Evolutionary conservation across 2,329 filamentous ascomycete genomes (phyloP), one percentile per base, ranked within the genome.

Genomic region (Mycocentrospora acerina): DNA sequence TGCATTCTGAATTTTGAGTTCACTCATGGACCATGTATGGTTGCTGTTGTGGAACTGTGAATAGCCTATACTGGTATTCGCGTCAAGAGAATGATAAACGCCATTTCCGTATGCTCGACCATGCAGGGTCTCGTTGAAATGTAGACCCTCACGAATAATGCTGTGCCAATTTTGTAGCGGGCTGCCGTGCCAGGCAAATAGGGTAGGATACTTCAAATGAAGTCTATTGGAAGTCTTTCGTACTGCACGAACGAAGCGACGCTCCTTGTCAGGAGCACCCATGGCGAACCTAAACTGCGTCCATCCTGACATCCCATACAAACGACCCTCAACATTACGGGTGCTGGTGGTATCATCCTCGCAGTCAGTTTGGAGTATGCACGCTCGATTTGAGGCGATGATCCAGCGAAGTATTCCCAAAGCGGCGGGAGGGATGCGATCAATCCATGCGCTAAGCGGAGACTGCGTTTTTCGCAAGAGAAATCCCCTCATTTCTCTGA

Each of bases 111-210:
- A 88, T 1, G 83, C 72, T 44, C 90, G 80, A 1, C 90, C 90
- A 60, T 91, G 69, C 0, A 62, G 28, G 0, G 71, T 67, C 1
- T 78, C 65, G 4, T 80, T 78, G 67, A 83, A 95, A 60, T 95
- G 80, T 5, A 96, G 72, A 0, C 90, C 90, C 43, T 85, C 81
- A 22, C 90, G 81, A 46, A 95, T 81, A 54, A 96, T 95, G 54
- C 84, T 86, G 65, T 96, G 90, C 90, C 90, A 95, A 55, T 95
- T 95, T 3, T 65, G 50, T 3, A 95, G 48, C 0, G 70, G 63
- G 55, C 88, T 94, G 5, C 90, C 90, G 62, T 96, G 90, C 83
- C 86, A 95, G 0, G 87, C 88, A 56, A 95, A 89, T 2, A 95
- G 65, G 0, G 88, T 91, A 0, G 86, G 85, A 50, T 80, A 72